Evolutionary conservation across 2,329 filamentous ascomycete species (phyloP).

Genomic region (Colletotrichum higginsianum): DNA sequence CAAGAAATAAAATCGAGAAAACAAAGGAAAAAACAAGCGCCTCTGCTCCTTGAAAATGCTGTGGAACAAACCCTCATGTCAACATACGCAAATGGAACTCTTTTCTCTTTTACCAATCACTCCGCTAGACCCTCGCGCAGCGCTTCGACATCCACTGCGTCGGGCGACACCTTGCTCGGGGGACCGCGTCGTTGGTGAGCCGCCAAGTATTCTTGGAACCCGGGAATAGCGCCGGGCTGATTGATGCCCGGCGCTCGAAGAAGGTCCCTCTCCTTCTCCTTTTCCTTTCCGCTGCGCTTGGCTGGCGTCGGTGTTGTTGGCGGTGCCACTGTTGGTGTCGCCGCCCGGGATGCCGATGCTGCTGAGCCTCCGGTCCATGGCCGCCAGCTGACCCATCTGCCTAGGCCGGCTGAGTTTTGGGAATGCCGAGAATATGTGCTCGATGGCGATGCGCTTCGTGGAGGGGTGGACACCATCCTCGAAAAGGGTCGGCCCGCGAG

Average conservation of each 20-base stretch:
- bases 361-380: conserved; percentile 57
- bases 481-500: conserved; percentile 57
- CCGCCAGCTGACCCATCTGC: conserved; percentile 65
- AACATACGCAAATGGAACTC: background rate
- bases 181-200: conserved; percentile 66
- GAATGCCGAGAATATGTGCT: conserved; percentile 45
- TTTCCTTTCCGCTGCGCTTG: conserved; percentile 25
- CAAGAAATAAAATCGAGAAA: background rate
- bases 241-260: conserved; percentile 81
- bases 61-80: background rate
- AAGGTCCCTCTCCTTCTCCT: conserved; percentile 52
- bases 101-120: conserved; percentile 14
- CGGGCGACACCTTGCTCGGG: conserved; percentile 70
- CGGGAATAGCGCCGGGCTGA: conserved; percentile 81
- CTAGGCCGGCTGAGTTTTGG: conserved; percentile 51
- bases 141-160: conserved; percentile 71
- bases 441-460: conserved; percentile 48
- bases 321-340: conserved; percentile 30
- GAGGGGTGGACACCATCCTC: conserved; percentile 51
- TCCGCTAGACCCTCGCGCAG: conserved; percentile 71
- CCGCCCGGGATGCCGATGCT: conserved; percentile 15
- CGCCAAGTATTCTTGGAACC: conserved; percentile 73
- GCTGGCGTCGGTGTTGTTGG: conserved; percentile 44
- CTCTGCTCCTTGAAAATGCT: background rate
- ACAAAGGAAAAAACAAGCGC: background rate